phyloP scores from a whole-genome alignment of 2,329 filamentous ascomycete species.

The Exophiala sp. region DNA sequence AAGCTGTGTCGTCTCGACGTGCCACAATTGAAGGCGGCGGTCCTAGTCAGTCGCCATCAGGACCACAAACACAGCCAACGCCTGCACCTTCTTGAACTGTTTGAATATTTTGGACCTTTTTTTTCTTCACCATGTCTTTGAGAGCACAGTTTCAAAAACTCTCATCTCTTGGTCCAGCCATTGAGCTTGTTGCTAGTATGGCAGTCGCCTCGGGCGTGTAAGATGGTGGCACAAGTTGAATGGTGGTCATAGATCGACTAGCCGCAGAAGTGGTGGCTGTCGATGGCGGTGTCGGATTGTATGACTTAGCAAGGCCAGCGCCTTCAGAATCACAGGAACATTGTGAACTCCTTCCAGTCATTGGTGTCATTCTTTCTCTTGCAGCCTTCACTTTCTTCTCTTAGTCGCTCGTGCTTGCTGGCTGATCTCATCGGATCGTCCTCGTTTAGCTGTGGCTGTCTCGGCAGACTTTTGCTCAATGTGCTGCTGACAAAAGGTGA shows the following conservation, averaged over 20 bases:
- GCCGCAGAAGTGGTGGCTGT: neutral
- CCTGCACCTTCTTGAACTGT: conserved; percentile 21
- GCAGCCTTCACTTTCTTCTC: conserved; percentile 7
- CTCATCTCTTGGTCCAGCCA: conserved; percentile 12
- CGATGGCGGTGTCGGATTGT: conserved; percentile 12
- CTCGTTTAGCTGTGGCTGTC: conserved; percentile 30
- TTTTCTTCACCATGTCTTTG: conserved; percentile 14
- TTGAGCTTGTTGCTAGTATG: conserved; percentile 8
- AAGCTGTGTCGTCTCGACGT: conserved; percentile 26
- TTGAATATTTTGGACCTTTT: conserved; percentile 13
- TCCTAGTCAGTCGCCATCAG: conserved; percentile 20
- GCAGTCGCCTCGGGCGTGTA: conserved; percentile 13
- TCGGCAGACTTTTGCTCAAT: conserved; percentile 34
- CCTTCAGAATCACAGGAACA: conserved; percentile 12
- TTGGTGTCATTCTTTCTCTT: conserved; percentile 9
- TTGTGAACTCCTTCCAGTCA: neutral
- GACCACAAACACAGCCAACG: conserved; percentile 11
- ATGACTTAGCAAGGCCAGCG: conserved; percentile 26
- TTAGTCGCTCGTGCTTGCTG: conserved; percentile 17
- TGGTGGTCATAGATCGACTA: conserved; percentile 5
- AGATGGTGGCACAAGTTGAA: conserved; percentile 10
- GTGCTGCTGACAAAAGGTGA: conserved; percentile 36
- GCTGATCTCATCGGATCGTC: conserved; percentile 26
- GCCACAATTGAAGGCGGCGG: conserved; percentile 18
- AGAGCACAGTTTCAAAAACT: conserved; percentile 27